Evolutionary conservation across 2,329 filamentous ascomycete species (phyloP).

Genomic region (Esteya vermicola): DNA sequence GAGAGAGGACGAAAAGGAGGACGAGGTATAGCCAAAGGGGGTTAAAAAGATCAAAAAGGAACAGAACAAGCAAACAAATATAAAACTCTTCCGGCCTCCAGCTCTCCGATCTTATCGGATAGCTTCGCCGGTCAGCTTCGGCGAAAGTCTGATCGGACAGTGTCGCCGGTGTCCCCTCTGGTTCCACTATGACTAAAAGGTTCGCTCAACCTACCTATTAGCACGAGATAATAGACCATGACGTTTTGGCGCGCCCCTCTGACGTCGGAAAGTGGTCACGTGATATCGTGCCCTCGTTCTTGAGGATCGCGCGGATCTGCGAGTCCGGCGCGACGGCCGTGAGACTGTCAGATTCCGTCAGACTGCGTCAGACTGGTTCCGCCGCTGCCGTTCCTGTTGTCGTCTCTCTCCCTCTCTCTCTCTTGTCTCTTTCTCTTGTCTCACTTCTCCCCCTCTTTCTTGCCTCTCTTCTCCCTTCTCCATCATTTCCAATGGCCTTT

Average conservation of each 20-base stretch:
- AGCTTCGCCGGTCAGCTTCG: background rate
- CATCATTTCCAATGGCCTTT: slow-evolving; percentile 5
- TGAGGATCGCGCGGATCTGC: too few relatives aligned
- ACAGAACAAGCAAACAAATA: background rate
- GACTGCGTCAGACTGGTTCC: too few relatives aligned
- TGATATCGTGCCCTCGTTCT: too few relatives aligned
- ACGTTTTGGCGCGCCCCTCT: too few relatives aligned
- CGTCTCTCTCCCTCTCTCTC: too few relatives aligned
- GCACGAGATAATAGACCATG: background rate
- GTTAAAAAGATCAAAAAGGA: background rate
- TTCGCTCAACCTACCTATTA: too few relatives aligned
- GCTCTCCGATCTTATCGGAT: background rate
- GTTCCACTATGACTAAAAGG: too few relatives aligned
- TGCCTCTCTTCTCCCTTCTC: background rate
- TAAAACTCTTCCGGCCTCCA: background rate
- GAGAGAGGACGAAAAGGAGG: background rate
- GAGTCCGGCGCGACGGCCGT: too few relatives aligned
- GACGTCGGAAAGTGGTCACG: too few relatives aligned
- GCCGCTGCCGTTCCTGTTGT: too few relatives aligned
- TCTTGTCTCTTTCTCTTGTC: background rate
- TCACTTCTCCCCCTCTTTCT: background rate
- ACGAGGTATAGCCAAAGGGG: background rate
- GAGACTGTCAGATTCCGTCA: too few relatives aligned
- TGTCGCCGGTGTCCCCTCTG: background rate
- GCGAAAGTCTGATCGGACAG: too few relatives aligned